A percentile compares a stretch with the other conserved stretches of the same genome.
These are phyloP conservation scores for Myxozyma lipomycoides DNA, from an alignment of 805 yeast genomes.

Conservation along the genomic window DNA sequence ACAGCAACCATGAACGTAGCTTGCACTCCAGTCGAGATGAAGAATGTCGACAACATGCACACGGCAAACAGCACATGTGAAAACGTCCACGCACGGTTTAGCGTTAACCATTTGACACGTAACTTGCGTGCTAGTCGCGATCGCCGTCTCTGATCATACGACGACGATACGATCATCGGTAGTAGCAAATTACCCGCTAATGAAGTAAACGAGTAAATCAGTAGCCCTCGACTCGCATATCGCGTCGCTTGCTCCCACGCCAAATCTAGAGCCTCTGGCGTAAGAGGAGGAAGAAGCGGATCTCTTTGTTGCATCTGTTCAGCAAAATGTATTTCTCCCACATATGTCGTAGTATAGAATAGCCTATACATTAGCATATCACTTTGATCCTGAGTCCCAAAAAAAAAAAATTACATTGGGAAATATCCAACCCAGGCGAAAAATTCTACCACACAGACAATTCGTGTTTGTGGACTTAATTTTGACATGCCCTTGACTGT, in stretches of 20 bases:
- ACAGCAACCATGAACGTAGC: conserved; percentile 51
- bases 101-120: conserved; percentile 20
- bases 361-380: conserved; percentile 45
- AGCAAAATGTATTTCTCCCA: conserved; percentile 52
- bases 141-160: conserved; percentile 17
- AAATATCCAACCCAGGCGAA: conserved; percentile 56
- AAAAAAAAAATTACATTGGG: conserved; percentile 17
- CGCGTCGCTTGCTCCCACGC: conserved; percentile 49
- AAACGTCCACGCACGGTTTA: conserved; percentile 44
- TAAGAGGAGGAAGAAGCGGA: conserved; percentile 41
- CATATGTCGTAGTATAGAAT: conserved; percentile 62
- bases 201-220: conserved; percentile 49
- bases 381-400: neutral
- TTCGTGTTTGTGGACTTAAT: conserved; percentile 51
- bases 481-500: conserved; percentile 18
- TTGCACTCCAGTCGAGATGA: conserved; percentile 40
- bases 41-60: conserved; percentile 48
- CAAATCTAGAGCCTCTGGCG: conserved; percentile 38
- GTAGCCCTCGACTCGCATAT: conserved; percentile 50
- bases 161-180: conserved; percentile 42
- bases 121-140: neutral
- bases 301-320: conserved; percentile 39
- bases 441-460: conserved; percentile 54
- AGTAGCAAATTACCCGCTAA: conserved; percentile 44
- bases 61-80: conserved; percentile 51